These are phyloP conservation scores for Albugo candida DNA, from an alignment of 352 stramenopile species.

Conservation along the genomic window DNA sequence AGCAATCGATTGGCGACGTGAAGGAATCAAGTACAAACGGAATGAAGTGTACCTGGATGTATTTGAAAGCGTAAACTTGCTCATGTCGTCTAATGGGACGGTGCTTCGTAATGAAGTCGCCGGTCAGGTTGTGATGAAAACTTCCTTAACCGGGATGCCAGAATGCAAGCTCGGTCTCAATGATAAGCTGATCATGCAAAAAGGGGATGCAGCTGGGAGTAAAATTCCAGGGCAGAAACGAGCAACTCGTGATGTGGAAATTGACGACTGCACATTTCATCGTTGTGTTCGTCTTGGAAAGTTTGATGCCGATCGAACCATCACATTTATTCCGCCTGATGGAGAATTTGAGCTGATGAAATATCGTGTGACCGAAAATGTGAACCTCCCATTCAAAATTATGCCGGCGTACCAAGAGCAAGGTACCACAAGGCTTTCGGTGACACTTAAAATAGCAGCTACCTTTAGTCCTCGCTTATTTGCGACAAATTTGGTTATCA, in stretches of 20 bases:
- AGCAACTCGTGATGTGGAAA: slow-evolving; percentile 66
- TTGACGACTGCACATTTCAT: slow-evolving; percentile 98
- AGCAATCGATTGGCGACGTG: slow-evolving; percentile 83
- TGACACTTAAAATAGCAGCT: slow-evolving; percentile 75
- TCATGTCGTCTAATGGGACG: slow-evolving; percentile 86
- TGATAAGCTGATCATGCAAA: slow-evolving; percentile 97
- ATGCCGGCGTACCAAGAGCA: slow-evolving; percentile 95
- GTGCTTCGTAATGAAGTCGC: slow-evolving; percentile 92
- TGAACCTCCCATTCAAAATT: slow-evolving; percentile 96
- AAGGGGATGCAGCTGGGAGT: slow-evolving; percentile 39
- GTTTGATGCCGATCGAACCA: slow-evolving; percentile 93
- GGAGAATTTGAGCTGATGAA: slow-evolving; percentile 99
- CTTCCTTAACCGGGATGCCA: slow-evolving; percentile 94
- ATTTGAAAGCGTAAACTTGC: slow-evolving; percentile 92
- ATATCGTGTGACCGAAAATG: slow-evolving; percentile 93
- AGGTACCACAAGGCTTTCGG: slow-evolving; percentile 50
- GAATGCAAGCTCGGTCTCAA: slow-evolving; percentile 98
- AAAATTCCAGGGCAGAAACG: slow-evolving; percentile 55
- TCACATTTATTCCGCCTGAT: slow-evolving; percentile 97
- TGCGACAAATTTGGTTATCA: slow-evolving; percentile 93
- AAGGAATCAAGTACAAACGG: slow-evolving; percentile 95
- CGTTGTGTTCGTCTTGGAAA: slow-evolving; percentile 93
- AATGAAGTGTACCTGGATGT: slow-evolving; percentile 98
- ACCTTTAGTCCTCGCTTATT: slow-evolving; percentile 93
- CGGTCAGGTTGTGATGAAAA: slow-evolving; percentile 95